Percentiles rank a stretch among this genome's conserved stretches.
phyloP scores from a whole-genome alignment of 2,329 filamentous ascomycete species.

The Colletotrichum sublineola region DNA sequence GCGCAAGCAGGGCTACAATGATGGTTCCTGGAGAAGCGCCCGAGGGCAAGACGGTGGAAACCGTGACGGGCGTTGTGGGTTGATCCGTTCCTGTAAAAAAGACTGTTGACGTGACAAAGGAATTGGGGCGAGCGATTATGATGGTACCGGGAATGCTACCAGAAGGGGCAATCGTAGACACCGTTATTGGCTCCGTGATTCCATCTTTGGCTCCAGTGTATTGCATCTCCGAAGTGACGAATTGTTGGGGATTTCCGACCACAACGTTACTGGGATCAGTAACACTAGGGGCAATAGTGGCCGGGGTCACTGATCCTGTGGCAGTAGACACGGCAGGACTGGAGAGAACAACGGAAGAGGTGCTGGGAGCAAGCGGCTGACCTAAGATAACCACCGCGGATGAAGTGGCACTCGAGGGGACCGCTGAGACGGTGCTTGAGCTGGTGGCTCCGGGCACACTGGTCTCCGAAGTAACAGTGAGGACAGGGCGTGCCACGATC shows the following conservation, averaged over 20 bases:
- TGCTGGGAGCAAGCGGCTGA: constrained; percentile 20
- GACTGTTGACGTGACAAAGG: background rate
- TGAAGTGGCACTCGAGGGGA: constrained; percentile 22
- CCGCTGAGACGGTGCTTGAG: background rate
- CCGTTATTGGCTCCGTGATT: background rate
- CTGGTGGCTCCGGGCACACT: background rate
- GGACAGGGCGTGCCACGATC: constrained; percentile 24
- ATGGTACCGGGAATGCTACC: background rate
- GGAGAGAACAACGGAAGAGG: constrained; percentile 22
- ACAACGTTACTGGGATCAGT: constrained; percentile 20
- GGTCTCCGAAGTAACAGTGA: constrained; percentile 15
- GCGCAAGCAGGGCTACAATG: background rate
- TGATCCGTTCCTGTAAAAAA: background rate
- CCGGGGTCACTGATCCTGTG: constrained; percentile 11
- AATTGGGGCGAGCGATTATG: background rate
- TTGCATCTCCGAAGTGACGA: constrained; percentile 7
- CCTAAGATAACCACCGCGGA: constrained; percentile 26
- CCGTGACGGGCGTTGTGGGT: background rate
- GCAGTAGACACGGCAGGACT: constrained; percentile 7
- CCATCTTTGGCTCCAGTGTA: background rate
- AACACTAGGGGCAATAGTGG: constrained; percentile 24
- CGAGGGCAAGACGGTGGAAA: constrained; percentile 21
- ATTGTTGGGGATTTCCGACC: constrained; percentile 5
- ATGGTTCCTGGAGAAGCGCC: constrained; percentile 30
- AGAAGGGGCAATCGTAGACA: background rate